Conservation (phyloP, 192 early-diverging fungal species). For the Glomus cerebriforme region DNA sequence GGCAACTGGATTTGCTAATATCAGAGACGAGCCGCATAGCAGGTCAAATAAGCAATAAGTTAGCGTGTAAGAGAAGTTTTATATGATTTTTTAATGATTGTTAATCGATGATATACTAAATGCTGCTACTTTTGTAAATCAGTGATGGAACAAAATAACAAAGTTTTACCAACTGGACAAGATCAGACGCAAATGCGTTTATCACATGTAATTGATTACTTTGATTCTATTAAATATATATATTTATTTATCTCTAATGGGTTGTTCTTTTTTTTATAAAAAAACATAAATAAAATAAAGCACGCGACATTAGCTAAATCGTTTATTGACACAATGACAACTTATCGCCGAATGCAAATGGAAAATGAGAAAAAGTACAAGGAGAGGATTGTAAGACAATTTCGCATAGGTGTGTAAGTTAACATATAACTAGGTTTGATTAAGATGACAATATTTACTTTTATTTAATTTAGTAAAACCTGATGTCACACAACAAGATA, state of each 20-base stretch:
- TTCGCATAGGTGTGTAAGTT: neutral
- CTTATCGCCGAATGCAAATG: conserved; percentile 1
- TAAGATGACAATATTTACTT: neutral
- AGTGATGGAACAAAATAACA: conserved; percentile 25
- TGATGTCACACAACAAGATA: conserved; percentile 18
- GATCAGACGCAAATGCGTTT: conserved; percentile 18
- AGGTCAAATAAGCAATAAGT: neutral
- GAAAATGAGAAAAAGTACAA: conserved; percentile 15
- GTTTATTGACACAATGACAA: conserved; percentile 21
- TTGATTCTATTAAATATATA: neutral
- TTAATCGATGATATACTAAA: neutral
- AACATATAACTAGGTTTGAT: too few species aligned
- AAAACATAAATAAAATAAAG: conserved; percentile 9
- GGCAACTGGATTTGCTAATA: conserved; percentile 21
- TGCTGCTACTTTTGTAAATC: too few species aligned
- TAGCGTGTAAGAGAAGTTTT: neutral
- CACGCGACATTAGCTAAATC: conserved; percentile 5
- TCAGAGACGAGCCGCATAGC: conserved; percentile 14
- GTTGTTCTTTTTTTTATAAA: neutral
- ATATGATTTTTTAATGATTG: neutral
- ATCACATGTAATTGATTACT: neutral
- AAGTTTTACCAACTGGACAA: neutral
- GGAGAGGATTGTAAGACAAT: neutral
- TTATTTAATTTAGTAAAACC: conserved; percentile 5
- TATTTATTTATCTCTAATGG: neutral